Percentiles rank a stretch among this genome's conserved stretches.
Conservation (phyloP, 1,284 basidiomycete genomes). For the Cryptococcus amylolentus region DNA sequence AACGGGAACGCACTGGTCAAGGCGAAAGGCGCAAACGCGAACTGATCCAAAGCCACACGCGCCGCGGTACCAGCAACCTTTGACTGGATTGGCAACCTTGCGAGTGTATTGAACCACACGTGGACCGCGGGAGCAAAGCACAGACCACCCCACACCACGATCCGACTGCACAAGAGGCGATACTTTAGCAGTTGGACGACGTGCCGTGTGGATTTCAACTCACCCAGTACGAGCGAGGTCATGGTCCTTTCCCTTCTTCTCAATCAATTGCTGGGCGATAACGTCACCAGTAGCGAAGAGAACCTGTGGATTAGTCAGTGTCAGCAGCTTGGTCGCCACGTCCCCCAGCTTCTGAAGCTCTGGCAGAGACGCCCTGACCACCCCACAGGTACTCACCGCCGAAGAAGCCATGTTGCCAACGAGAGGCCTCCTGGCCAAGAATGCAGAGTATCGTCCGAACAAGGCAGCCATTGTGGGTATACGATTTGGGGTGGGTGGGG, state of each 20-base stretch:
- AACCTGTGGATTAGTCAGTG: slow-evolving; percentile 24
- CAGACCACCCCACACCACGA: slow-evolving; percentile 48
- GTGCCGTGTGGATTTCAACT: slow-evolving; percentile 8
- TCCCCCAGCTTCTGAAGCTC: neutral
- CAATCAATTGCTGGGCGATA: slow-evolving; percentile 54
- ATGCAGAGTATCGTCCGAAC: slow-evolving; percentile 37
- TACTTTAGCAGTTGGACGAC: neutral
- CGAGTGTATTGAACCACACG: slow-evolving; percentile 45
- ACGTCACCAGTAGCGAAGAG: slow-evolving; percentile 53
- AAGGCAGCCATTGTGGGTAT: slow-evolving; percentile 37
- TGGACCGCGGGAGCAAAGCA: slow-evolving; percentile 50
- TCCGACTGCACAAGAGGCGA: slow-evolving; percentile 33
- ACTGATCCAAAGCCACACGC: slow-evolving; percentile 51
- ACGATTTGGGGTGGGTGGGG: too few relatives aligned
- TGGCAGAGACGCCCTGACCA: neutral
- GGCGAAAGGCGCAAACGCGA: slow-evolving; percentile 49
- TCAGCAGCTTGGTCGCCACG: neutral
- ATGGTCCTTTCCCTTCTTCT: slow-evolving; percentile 50
- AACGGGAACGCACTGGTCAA: slow-evolving; percentile 32
- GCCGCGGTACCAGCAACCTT: slow-evolving; percentile 38
- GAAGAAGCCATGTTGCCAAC: slow-evolving; percentile 45
- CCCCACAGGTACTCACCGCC: slow-evolving; percentile 30
- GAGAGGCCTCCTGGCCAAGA: slow-evolving; percentile 40
- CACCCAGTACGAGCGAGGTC: slow-evolving; percentile 50
- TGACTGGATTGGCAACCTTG: slow-evolving; percentile 39